These are phyloP conservation scores for Chamaecyparis obtusa DNA, from an alignment of 75 land plant species.

Conservation along the genomic window DNA sequence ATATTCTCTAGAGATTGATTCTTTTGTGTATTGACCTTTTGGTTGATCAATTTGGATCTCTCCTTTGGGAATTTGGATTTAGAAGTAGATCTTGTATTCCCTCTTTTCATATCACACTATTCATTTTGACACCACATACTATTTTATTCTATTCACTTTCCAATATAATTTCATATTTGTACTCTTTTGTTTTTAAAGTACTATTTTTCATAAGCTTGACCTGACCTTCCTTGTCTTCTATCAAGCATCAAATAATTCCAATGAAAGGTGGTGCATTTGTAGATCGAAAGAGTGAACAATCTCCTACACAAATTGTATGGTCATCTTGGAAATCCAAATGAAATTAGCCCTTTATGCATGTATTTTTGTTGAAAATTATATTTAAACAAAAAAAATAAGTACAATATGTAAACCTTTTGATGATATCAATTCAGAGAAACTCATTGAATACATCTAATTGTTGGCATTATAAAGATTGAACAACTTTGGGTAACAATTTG, in stretches of 20 bases:
- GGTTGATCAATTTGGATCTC: too few species aligned
- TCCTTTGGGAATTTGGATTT: too few species aligned
- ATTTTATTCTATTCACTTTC: too few species aligned
- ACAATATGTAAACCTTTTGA: neutral
- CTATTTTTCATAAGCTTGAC: too few species aligned
- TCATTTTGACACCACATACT: too few species aligned
- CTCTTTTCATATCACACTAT: too few species aligned
- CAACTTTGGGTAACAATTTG: neutral
- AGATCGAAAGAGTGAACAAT: conserved; percentile 92
- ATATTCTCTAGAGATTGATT: too few species aligned
- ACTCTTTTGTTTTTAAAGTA: too few species aligned
- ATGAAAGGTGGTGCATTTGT: conserved; percentile 91
- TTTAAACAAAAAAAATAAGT: neutral
- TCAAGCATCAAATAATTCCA: conserved; percentile 75
- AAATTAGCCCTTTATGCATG: conserved; percentile 11
- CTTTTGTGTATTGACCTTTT: too few species aligned
- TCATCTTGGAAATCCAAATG: conserved; percentile 57
- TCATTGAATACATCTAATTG: neutral
- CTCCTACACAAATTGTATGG: conserved; percentile 78
- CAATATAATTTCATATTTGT: too few species aligned
- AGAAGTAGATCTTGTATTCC: too few species aligned
- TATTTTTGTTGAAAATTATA: neutral
- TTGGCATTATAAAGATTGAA: neutral
- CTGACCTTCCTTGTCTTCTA: conserved; percentile 36
- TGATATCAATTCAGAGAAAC: neutral